Evolutionary conservation across 2,329 filamentous ascomycete species (phyloP).

Genomic region (Scortechinia acanthostroma): DNA sequence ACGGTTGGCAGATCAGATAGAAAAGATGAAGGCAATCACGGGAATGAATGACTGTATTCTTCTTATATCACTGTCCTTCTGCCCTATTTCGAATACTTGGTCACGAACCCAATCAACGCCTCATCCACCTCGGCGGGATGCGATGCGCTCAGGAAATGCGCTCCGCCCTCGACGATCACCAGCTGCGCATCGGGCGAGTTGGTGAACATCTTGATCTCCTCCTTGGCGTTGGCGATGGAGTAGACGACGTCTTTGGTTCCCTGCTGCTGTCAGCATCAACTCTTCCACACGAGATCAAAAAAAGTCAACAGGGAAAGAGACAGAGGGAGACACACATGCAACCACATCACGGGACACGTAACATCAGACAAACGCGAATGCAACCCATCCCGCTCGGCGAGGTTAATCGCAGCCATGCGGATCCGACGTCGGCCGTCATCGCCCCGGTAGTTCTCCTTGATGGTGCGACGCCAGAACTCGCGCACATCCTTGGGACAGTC

Average conservation of each 20-base stretch:
- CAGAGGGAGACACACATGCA: conserved; percentile 28
- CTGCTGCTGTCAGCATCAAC: no score
- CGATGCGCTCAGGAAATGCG: conserved; percentile 38
- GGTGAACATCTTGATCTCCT: conserved; percentile 37
- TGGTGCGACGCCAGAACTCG: conserved; percentile 31
- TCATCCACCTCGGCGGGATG: conserved; percentile 32
- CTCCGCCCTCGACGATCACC: conserved; percentile 31
- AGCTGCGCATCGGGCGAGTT: conserved; percentile 30
- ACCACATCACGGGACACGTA: conserved; percentile 38
- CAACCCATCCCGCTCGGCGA: conserved; percentile 37
- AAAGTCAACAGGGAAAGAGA: no score
- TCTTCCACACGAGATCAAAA: no score
- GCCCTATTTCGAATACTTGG: no score
- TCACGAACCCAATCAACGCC: conserved; percentile 6
- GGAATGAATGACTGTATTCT: no score
- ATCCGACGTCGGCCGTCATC: conserved; percentile 35
- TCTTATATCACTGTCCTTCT: no score
- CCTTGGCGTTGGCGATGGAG: conserved; percentile 26
- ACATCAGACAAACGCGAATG: conserved; percentile 33
- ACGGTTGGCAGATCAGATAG: no score
- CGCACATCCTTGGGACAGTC: conserved; percentile 21
- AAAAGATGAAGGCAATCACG: no score
- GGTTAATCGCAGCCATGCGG: conserved; percentile 38
- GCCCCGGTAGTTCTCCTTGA: conserved; percentile 34
- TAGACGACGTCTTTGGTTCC: conserved; percentile 31